A percentile compares a stretch with the other conserved stretches of the same genome.
Evolutionary conservation across 2,329 filamentous ascomycete species (phyloP).

Genomic region (Aspergillus aculeatus): DNA sequence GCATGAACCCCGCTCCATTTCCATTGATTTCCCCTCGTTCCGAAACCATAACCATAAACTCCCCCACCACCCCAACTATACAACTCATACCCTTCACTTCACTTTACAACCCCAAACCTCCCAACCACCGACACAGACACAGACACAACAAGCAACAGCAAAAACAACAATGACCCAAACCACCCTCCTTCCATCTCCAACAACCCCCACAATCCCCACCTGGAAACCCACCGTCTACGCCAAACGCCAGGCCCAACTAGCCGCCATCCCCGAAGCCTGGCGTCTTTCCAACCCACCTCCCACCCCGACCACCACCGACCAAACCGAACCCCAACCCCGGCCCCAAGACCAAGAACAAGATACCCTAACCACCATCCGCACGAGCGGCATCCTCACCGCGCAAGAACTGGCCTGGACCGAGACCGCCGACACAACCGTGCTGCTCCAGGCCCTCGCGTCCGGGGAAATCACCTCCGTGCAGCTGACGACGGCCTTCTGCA

Average conservation of each 20-base stretch:
- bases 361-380: slow-evolving; percentile 20
- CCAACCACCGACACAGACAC: neutral
- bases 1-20: neutral
- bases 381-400: slow-evolving; percentile 19
- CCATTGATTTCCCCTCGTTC: too few relatives aligned
- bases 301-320: neutral
- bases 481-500: slow-evolving; percentile 22
- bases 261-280: slow-evolving; percentile 24
- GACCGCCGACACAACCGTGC: slow-evolving; percentile 17
- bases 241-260: slow-evolving; percentile 21
- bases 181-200: too few relatives aligned
- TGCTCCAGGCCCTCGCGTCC: slow-evolving; percentile 15
- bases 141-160: neutral
- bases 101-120: neutral
- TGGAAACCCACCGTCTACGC: slow-evolving; percentile 23
- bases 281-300: slow-evolving; percentile 17
- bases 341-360: slow-evolving; percentile 6
- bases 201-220: neutral
- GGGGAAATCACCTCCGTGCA: slow-evolving; percentile 12
- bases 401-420: slow-evolving; percentile 26
- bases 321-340: too few relatives aligned
- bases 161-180: slow-evolving; percentile 1
- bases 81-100: neutral
- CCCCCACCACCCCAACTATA: neutral
- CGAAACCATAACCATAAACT: too few relatives aligned